These are phyloP conservation scores for Ajuga chamaepitys DNA, from an alignment of 257 asterid genomes.

Conservation along the genomic window DNA sequence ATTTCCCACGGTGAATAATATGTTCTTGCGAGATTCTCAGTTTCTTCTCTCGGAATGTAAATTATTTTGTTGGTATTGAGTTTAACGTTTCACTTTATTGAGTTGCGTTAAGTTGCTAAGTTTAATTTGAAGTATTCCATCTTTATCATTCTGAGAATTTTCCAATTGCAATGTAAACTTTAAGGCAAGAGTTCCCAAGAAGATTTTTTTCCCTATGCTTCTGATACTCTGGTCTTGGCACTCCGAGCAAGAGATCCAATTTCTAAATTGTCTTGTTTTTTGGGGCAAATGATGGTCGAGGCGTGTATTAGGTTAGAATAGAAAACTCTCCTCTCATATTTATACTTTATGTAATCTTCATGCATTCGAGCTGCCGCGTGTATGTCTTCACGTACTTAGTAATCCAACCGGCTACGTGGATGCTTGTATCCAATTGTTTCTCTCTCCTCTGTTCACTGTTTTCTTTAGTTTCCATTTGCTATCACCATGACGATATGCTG, in stretches of 20 bases:
- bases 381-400: neutral
- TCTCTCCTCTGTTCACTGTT: neutral
- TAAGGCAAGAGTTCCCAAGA: neutral
- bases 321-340: neutral
- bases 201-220: neutral
- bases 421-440: neutral
- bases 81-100: constrained; percentile 3
- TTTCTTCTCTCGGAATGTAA: neutral
- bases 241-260: neutral
- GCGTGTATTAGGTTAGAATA: neutral
- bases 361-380: neutral
- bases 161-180: neutral
- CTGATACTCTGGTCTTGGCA: neutral
- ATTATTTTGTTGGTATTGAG: neutral
- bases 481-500: constrained; percentile 19
- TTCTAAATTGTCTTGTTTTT: neutral
- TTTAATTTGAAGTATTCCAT: constrained; percentile 15
- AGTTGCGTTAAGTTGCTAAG: constrained; percentile 11
- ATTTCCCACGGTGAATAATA: neutral
- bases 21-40: neutral
- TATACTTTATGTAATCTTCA: neutral
- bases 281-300: neutral
- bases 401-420: neutral
- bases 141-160: constrained; percentile 3
- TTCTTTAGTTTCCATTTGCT: neutral